phyloP scores from a whole-genome alignment of 352 stramenopile genomes.

The Phytopythium aichiense region DNA sequence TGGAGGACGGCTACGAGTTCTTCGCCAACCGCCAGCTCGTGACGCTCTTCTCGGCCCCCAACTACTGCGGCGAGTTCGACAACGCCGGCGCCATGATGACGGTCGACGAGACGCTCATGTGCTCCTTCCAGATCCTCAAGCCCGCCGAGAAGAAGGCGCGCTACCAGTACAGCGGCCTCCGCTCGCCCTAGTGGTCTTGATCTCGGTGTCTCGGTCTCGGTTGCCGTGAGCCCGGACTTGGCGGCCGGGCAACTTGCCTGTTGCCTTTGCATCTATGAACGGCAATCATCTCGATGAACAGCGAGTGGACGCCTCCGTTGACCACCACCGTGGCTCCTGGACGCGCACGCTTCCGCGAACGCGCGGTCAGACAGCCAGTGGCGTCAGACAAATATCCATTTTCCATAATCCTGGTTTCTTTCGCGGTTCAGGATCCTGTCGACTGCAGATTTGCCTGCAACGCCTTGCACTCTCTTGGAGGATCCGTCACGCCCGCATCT shows the following conservation, averaged over 20 bases:
- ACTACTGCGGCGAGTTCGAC: slow-evolving; percentile 99
- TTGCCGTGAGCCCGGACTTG: no score
- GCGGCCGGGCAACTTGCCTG: no score
- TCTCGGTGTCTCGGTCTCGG: no score
- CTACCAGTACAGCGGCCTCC: slow-evolving; percentile 29
- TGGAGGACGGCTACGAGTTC: slow-evolving; percentile 91
- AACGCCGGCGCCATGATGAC: slow-evolving; percentile 98
- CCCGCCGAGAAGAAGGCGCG: slow-evolving; percentile 52
- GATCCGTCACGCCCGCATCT: background rate
- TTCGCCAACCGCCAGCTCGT: slow-evolving; percentile 96
- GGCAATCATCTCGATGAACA: no score
- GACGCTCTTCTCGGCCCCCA: slow-evolving; percentile 98
- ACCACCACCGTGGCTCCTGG: no score
- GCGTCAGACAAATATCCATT: no score
- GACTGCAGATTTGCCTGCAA: background rate
- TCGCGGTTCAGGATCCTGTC: background rate
- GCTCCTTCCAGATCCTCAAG: slow-evolving; percentile 69
- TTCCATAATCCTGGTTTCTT: no score
- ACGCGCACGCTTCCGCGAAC: no score
- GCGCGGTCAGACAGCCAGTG: no score
- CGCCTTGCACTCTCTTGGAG: background rate
- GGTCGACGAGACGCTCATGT: slow-evolving; percentile 88
- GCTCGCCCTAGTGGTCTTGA: slow-evolving; percentile 6
- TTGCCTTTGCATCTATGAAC: no score
- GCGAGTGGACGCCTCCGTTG: no score